These are phyloP conservation scores for Gastrolobium bilobum DNA, from an alignment of 306 rosid species.

Conservation along the genomic window DNA sequence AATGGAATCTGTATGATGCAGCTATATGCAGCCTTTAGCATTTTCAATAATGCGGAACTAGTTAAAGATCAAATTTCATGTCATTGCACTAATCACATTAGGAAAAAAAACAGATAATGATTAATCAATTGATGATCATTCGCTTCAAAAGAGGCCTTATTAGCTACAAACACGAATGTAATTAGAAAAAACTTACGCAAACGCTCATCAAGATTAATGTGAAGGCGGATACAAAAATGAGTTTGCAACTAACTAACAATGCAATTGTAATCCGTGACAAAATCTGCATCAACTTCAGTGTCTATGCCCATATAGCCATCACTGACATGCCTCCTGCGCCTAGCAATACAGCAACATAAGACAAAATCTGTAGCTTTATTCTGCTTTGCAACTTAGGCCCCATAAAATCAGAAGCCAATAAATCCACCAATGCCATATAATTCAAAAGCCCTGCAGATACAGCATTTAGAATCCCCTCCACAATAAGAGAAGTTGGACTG, in stretches of 20 bases:
- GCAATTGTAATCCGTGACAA: neutral
- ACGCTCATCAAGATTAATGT: neutral
- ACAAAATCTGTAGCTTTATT: conserved; percentile 57
- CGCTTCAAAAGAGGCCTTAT: neutral
- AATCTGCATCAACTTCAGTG: neutral
- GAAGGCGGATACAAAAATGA: neutral
- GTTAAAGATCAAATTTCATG: neutral
- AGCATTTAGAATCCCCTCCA: conserved; percentile 74
- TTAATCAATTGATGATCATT: neutral
- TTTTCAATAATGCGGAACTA: neutral
- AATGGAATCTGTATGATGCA: neutral
- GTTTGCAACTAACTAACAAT: neutral
- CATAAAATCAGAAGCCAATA: conserved; percentile 70
- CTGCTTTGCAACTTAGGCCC: conserved; percentile 62
- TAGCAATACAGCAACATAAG: conserved; percentile 63
- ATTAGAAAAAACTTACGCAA: neutral
- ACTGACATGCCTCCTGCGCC: conserved; percentile 78
- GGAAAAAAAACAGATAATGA: neutral
- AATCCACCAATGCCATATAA: conserved; percentile 76
- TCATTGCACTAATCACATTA: neutral
- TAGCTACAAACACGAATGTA: neutral
- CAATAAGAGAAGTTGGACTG: conserved; percentile 65
- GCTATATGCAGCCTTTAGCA: neutral
- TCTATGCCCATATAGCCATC: conserved; percentile 80
- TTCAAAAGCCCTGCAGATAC: conserved; percentile 73